Conservation (phyloP, 2,329 filamentous ascomycete species). For the Trichoderma asperellum region DNA sequence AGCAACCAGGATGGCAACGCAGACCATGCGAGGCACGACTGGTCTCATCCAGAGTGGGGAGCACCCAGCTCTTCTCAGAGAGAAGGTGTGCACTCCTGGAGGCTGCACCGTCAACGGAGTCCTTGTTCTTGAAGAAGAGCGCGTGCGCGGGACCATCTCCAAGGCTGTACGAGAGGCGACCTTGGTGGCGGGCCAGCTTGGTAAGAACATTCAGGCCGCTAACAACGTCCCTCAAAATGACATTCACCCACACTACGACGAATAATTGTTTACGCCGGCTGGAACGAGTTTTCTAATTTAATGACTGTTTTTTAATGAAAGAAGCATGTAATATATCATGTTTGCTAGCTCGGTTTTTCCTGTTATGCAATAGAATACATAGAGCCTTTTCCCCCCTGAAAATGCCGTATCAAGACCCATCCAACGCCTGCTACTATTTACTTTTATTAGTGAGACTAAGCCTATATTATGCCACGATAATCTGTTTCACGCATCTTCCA, state of each 20-base stretch:
- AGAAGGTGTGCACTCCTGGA: constrained; percentile 77
- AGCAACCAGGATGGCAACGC: constrained; percentile 76
- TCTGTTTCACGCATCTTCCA: constrained; percentile 41
- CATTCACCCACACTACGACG: constrained; percentile 18
- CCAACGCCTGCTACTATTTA: constrained; percentile 20
- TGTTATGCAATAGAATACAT: constrained; percentile 28
- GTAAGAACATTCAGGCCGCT: constrained; percentile 43
- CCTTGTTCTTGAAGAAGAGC: constrained; percentile 73
- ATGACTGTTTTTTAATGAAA: constrained; percentile 10
- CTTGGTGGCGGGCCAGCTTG: constrained; percentile 67
- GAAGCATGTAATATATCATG: constrained; percentile 18
- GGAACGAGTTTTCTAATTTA: background rate
- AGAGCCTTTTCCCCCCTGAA: constrained; percentile 19
- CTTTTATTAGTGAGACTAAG: constrained; percentile 8
- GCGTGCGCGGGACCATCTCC: constrained; percentile 67
- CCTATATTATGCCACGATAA: background rate
- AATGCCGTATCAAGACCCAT: constrained; percentile 3
- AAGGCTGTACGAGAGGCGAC: constrained; percentile 73
- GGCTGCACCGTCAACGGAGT: constrained; percentile 79
- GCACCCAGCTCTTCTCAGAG: constrained; percentile 73
- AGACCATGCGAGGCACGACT: constrained; percentile 76
- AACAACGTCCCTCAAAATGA: constrained; percentile 44
- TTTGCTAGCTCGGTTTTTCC: constrained; percentile 15
- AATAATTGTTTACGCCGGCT: background rate
- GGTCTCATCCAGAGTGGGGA: constrained; percentile 70